Conservation (phyloP, 257 asterid species). For the Catharanthus roseus region DNA sequence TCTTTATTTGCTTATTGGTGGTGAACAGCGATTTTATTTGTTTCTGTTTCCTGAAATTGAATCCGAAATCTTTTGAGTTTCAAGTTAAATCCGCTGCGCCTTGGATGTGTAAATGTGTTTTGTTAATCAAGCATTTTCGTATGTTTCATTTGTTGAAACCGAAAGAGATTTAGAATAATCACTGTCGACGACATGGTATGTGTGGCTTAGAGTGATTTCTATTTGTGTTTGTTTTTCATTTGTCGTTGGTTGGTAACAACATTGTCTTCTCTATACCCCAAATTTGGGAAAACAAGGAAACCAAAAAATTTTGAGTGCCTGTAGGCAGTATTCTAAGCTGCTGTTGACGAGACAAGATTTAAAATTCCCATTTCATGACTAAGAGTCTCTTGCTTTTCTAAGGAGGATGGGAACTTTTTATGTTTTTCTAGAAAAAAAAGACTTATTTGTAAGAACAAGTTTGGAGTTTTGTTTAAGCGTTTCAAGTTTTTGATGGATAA, state of each 20-base stretch:
- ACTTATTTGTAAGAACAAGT: neutral
- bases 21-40: neutral
- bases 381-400: neutral
- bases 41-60: no score
- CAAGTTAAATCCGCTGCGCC: neutral
- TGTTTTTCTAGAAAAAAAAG: neutral
- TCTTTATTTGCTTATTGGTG: neutral
- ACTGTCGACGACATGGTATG: neutral
- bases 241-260: neutral
- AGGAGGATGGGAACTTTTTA: neutral
- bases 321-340: neutral
- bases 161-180: neutral
- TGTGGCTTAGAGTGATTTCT: neutral
- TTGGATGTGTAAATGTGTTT: neutral
- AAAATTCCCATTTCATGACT: neutral
- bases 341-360: no score
- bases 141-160: neutral
- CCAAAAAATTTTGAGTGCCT: neutral
- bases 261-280: neutral
- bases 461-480: neutral
- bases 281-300: neutral
- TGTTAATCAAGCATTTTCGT: neutral
- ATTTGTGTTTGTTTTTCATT: neutral
- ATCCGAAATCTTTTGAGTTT: neutral
- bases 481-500: neutral